A percentile compares a stretch with the other conserved stretches of the same genome.
Evolutionary conservation across 768 basidiomycete species (phyloP).

Genomic region (Suillus bovinus): DNA sequence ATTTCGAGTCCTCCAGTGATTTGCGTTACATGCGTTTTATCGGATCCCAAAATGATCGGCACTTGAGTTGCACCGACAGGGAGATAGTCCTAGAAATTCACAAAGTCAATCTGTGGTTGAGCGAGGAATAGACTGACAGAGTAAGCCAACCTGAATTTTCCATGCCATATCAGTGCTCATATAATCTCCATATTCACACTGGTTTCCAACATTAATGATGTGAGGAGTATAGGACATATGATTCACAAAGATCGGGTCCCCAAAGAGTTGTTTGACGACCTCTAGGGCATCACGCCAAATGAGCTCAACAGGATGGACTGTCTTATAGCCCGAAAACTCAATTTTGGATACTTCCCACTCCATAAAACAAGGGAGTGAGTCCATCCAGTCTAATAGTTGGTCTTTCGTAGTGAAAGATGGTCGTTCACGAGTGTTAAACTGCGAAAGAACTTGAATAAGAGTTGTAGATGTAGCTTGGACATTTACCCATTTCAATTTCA

Average conservation of each 20-base stretch:
- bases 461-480: no score
- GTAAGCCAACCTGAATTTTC: slow-evolving; percentile 27
- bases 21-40: slow-evolving; percentile 35
- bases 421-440: no score
- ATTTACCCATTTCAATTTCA: no score
- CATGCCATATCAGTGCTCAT: slow-evolving; percentile 23
- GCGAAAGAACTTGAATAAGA: no score
- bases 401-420: no score
- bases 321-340: slow-evolving; percentile 9
- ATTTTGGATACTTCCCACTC: not conserved
- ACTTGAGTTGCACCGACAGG: slow-evolving; percentile 28
- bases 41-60: slow-evolving; percentile 29
- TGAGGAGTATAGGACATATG: slow-evolving; percentile 25
- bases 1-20: slow-evolving; percentile 30
- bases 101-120: no score
- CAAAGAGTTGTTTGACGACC: slow-evolving; percentile 23
- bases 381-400: no score
- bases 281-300: slow-evolving; percentile 28
- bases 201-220: not conserved
- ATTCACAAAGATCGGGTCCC: slow-evolving; percentile 23
- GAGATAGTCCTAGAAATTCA: slow-evolving; percentile 24
- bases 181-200: slow-evolving; percentile 24
- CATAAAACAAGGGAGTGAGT: no score
- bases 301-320: slow-evolving; percentile 17
- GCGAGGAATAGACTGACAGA: slow-evolving; percentile 31